Base-by-base conservation (phyloP, 2,329 filamentous ascomycete species). In the Talaromyces islandicus region DNA sequence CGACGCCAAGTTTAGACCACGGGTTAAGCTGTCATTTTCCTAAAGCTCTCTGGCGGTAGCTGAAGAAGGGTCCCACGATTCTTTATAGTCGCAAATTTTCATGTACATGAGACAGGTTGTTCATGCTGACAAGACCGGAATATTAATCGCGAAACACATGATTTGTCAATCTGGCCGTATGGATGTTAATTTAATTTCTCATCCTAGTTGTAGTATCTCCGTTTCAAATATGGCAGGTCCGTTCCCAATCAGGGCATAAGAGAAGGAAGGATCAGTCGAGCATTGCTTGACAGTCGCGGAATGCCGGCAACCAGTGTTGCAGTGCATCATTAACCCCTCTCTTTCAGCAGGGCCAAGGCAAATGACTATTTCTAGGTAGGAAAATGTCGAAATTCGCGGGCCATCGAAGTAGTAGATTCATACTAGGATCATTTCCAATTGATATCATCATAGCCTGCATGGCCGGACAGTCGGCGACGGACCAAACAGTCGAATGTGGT, bases 281-380 rank as follows among this genome's bases (percentile, higher is more conserved):
- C 17, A 30, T 43, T 19, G 21, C 54, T 46, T 32, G 17, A 38
- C 10, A 25, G 21, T 57, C 58, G 58, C 58, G 58, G 58, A 60
- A 60, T 60, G n/a, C 7, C 58, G 58, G 58, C 58, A 60, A 43
- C 21, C 24, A 32, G 46, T 10, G 46, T 60, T 53, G 35, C 58
- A 60, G 35, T 54, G 54, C 54, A 53, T 21, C 29, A 43, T 54
- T n/a, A 54, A 46, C 9, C 2, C 41, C 19, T 7, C 11, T 46
- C 9, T 21, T 46, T 24, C n/a, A 19, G 21, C 7, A 14, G 19
- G 19, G 43, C 9, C 19, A 46, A 24, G 19, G 5, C 35, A 46
- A 12, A 24, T 21, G 43, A 11, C 11, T 11, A 4, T 24, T 46
- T 24, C 19, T 21, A n/a, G 4, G 19, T 11, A 11, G 19, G 19